Conservation (phyloP, 257 asterid genomes). For the Parsonsia alboflavescens region DNA sequence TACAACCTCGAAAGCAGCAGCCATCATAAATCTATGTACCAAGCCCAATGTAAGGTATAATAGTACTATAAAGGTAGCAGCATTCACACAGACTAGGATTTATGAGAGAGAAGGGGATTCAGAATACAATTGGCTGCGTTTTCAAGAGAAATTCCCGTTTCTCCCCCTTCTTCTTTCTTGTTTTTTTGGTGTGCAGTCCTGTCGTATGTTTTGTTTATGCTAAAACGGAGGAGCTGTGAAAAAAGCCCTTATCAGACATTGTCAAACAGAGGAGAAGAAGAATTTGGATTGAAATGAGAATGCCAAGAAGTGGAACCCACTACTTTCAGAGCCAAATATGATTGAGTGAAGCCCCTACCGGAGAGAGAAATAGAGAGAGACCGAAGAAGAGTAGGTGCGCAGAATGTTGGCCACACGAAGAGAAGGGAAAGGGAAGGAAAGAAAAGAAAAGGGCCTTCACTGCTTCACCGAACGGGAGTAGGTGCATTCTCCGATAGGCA, state of each 20-base stretch:
- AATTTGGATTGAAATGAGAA: background rate
- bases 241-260: background rate
- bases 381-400: slow-evolving; percentile 36
- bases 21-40: slow-evolving; percentile 32
- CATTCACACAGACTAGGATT: slow-evolving; percentile 25
- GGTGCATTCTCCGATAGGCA: background rate
- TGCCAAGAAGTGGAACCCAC: slow-evolving; percentile 1
- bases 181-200: background rate
- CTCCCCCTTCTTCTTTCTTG: too few species aligned
- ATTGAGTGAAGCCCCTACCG: background rate
- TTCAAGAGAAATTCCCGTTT: background rate
- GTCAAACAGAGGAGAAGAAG: background rate
- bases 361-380: slow-evolving; percentile 17
- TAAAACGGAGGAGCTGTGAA: background rate
- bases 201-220: background rate
- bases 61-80: slow-evolving; percentile 2
- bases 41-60: slow-evolving; percentile 28
- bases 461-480: background rate
- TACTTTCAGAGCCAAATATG: background rate
- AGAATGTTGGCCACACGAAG: slow-evolving; percentile 31
- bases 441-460: background rate
- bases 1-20: slow-evolving; percentile 44
- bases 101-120: slow-evolving; percentile 31
- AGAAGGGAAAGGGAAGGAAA: background rate
- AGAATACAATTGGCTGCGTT: background rate